Evolutionary conservation across 176 grass and related monocot genomes (phyloP), one percentile per base, ranked within the genome.

Genomic region (Oryza longistaminata): DNA sequence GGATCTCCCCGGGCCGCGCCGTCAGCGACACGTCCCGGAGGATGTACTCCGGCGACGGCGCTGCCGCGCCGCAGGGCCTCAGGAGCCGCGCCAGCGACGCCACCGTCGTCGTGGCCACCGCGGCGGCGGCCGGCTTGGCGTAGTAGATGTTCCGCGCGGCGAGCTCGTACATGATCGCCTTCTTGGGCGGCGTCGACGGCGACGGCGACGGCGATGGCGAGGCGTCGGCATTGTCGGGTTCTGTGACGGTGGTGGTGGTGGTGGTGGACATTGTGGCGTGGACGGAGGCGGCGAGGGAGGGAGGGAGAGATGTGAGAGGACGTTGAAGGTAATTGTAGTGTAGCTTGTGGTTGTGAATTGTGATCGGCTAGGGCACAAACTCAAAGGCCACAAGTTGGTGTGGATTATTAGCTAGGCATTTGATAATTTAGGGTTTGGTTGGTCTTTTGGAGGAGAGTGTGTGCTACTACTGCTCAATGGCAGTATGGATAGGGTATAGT

Each of bases 141-240:
- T 98, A 98, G 96, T 92, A 92, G 74, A 98, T 95, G 46, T 85
- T 93, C 72, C 91, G 62, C 1, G 96, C 96, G 9, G 91, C 70
- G 22, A 98, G 85, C 77, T 98, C 93, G 74, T 94, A 94, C 16
- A 52, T 31, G 29, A 31, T 75, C 21, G 73, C 82, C 64, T 82
- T 77, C 43, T 78, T 84, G 64, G 21, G 17, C 11, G 73, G 39
- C 0, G 85, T 86, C 3, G 79, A 75, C 17, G 76, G 16, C 29
- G 27, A 27, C 27, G 29, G 29, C 34, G 69, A 70, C 1, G 83
- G 10, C 3, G 79, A 34, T 9, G 76, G 27, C 1, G 24, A 67
- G 5, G 35, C 26, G 19, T 87, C 69, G 1, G 68, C 78, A 81
- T 91, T 86, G 64, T 85, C 85, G 1, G 85, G 31, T 53, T 87